Evolutionary conservation across 1,139 yeast species (phyloP).

Genomic region (Yamadazyma jaroonii): DNA sequence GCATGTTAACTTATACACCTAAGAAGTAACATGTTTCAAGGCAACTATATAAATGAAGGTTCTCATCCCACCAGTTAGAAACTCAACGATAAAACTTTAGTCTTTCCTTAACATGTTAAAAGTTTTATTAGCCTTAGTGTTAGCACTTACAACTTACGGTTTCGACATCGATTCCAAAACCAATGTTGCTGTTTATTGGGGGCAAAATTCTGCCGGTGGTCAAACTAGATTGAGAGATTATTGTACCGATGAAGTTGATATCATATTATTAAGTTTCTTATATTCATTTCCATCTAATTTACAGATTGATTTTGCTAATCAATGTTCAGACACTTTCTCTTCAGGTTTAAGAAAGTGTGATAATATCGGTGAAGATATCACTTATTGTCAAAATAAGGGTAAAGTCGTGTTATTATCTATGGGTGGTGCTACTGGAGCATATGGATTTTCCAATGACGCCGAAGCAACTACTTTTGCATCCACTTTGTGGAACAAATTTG

Average conservation of each 20-base stretch:
- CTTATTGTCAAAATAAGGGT: conserved; percentile 78
- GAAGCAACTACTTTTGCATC: conserved; percentile 70
- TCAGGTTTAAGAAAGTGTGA: conserved; percentile 62
- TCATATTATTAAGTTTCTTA: conserved; percentile 70
- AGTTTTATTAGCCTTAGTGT: not conserved
- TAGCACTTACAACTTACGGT: conserved; percentile 18
- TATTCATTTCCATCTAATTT: conserved; percentile 50
- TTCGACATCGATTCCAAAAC: conserved; percentile 46
- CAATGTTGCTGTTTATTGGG: conserved; percentile 87
- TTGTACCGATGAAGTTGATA: conserved; percentile 73
- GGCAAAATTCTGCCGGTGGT: conserved; percentile 65
- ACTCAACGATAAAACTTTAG: no score
- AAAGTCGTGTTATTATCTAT: conserved; percentile 75
- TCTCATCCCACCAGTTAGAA: no score
- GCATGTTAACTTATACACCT: no score
- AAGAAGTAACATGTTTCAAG: no score
- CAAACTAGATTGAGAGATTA: conserved; percentile 65
- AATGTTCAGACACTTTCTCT: conserved; percentile 51
- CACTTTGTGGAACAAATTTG: conserved; percentile 82
- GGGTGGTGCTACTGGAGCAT: conserved; percentile 84
- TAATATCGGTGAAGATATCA: conserved; percentile 68
- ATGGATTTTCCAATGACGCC: conserved; percentile 64
- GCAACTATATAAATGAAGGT: no score
- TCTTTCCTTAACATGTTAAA: not conserved
- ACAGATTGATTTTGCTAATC: conserved; percentile 66